Base-by-base conservation (phyloP, 345 rosid species). In the Garcia nutans region DNA sequence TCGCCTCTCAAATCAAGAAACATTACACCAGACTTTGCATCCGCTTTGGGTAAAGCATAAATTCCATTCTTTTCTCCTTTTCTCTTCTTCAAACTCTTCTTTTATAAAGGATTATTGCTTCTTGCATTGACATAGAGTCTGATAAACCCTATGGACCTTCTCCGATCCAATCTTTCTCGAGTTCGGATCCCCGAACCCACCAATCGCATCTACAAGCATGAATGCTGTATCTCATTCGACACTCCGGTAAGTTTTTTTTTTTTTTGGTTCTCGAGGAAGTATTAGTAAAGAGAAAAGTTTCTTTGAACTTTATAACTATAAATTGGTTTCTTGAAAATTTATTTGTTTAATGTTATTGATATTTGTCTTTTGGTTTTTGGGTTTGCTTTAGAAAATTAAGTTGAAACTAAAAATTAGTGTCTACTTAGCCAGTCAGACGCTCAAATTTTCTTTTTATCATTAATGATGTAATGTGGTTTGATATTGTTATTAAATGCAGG, bases 101-200 rank as follows among this genome's bases (percentile, higher is more conserved):
- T 22, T 9, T 44, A 58, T 1, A 17, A 45, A 13, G 23, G 42
- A 3, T 17, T 15, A 5, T 17, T 2, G 49, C 16, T 24, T 0
- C 8, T 31, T 7, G 59, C 20, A 50, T 49, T 13, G 28, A 15
- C 20, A 16, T 2, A 69, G 41, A 37, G 41, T 37, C 20, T 10
- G 64, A 57, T 80, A 64, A 69, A 69, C 81, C 87, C 86, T 49
- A 92, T 93, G 96, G 98, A 96, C 64, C 78, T 89, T 75, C 96
- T 96, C 84, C 98, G 99, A 85, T 92, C 97, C 68, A 87, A 88
- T 78, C 92, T 96, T 71, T 89, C 93, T 71, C 93, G 99, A 76
- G 99, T 96, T 75, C 98, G 97, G 91, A 92, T 96, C 82, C 98
- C 98, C 8, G 99, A 96, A 79, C 99, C 98, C 2, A 93, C 99